Evolutionary conservation across 805 yeast species (phyloP).

Genomic region (Ogataea philodendri): DNA sequence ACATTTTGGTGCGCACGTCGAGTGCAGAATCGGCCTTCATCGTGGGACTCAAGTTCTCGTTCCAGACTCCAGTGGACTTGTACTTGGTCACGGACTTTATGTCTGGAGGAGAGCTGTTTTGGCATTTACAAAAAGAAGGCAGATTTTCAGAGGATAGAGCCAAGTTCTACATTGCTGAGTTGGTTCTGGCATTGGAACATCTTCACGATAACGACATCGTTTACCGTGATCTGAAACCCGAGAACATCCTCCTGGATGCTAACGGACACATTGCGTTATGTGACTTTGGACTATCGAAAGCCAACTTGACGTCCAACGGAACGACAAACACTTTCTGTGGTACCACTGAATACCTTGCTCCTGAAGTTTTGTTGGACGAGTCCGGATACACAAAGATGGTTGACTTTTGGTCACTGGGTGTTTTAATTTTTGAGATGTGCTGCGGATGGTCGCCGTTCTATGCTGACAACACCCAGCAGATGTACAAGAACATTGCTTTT

Average conservation of each 20-base stretch:
- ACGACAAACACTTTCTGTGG: constrained; percentile 98
- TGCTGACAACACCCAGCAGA: constrained; percentile 96
- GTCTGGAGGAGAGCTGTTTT: constrained; percentile 90
- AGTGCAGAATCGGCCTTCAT: constrained; percentile 77
- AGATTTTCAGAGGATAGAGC: constrained; percentile 92
- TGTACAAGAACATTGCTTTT: constrained; percentile 98
- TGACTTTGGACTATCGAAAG: constrained; percentile 95
- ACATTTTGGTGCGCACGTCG: constrained; percentile 89
- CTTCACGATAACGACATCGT: constrained; percentile 94
- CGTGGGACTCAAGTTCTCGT: constrained; percentile 92
- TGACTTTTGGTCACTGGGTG: constrained; percentile 98
- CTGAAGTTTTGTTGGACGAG: constrained; percentile 93
- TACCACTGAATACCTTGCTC: constrained; percentile 96
- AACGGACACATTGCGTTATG: constrained; percentile 97
- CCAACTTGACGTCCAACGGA: constrained; percentile 78
- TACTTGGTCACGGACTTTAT: constrained; percentile 94
- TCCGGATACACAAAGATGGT: constrained; percentile 98
- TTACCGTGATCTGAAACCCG: constrained; percentile 96
- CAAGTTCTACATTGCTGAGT: constrained; percentile 94
- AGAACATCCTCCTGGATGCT: constrained; percentile 90
- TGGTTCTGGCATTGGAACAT: constrained; percentile 89
- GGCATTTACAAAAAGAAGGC: constrained; percentile 89
- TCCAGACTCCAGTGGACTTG: constrained; percentile 91
- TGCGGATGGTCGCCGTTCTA: constrained; percentile 99
- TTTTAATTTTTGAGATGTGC: constrained; percentile 96